Evolutionary conservation across 192 early-diverging fungal genomes (phyloP), one percentile per base, ranked within the genome.

Genomic region (Lunasporangiospora selenospora): DNA sequence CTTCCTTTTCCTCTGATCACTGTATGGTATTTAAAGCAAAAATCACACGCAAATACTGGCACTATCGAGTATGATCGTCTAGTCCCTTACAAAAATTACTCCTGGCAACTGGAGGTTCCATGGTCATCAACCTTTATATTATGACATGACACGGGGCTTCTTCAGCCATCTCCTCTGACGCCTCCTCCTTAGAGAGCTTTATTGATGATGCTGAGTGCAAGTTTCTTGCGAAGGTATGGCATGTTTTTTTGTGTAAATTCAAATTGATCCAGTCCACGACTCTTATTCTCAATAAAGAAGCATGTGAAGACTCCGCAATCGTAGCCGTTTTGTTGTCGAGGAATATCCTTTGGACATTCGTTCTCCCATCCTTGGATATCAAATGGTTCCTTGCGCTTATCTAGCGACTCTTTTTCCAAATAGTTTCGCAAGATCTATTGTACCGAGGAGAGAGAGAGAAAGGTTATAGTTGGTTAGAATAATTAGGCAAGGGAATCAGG

Each of bases 241-340:
- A 96, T 96, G 42, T 90, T 56, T 11, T 71, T 59, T 58, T 95
- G 94, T 4, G 83, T 70, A 77, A 95, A 95, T 19, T 80, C 80
- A 65, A 95, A 89, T 9, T 61, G 51, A 0, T 76, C 77, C n/a
- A 67, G 54, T n/a, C 76, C 75, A 24, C 92, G 75, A 2, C 86
- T 55, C 13, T 77, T 55, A 60, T 87, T 85, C 55, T 98, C 94
- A 7, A 93, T 90, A 83, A 96, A 95, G 15, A 88, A 89, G 53
- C 86, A 89, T 0, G 94, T 88, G 69, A 98, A 98, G 6, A 97
- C 94, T 9, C 97, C 97, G 65, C 97, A 98, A 80, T 98, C 97
- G 48, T 86, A 94, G 15, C 90, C 90, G 60, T 98, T 98, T 29
- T 76, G 43, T 75, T 98, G 97, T 6, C 76, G 67, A 0, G 97